Evolutionary conservation across 352 stramenopile species (phyloP).

Genomic region (Peronospora destructor): DNA sequence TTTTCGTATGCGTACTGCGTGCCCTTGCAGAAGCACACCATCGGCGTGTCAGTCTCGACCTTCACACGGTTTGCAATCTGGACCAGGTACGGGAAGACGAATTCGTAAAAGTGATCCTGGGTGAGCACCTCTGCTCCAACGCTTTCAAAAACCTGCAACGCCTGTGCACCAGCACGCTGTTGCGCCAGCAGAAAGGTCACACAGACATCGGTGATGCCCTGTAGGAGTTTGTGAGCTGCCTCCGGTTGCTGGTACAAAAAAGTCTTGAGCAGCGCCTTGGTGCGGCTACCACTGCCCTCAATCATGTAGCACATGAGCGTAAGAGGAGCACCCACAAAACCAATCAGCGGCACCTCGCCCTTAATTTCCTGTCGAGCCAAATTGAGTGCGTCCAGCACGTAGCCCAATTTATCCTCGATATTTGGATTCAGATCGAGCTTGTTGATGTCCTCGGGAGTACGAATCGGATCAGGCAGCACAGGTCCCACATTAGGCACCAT

Average conservation of each 20-base stretch:
- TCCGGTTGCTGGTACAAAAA: slow-evolving; percentile 93
- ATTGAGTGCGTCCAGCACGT: slow-evolving; percentile 93
- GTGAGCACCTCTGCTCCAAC: slow-evolving; percentile 93
- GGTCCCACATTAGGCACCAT: slow-evolving; percentile 94
- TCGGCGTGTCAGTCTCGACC: slow-evolving; percentile 53
- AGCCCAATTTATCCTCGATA: slow-evolving; percentile 90
- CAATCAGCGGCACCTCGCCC: slow-evolving; percentile 93
- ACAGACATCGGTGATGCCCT: slow-evolving; percentile 92
- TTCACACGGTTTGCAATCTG: slow-evolving; percentile 78
- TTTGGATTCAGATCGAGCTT: slow-evolving; percentile 86
- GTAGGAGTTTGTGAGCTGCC: slow-evolving; percentile 86
- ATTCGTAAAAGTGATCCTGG: slow-evolving; percentile 92
- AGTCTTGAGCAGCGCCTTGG: slow-evolving; percentile 90
- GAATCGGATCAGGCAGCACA: slow-evolving; percentile 67
- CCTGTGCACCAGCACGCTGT: slow-evolving; percentile 90
- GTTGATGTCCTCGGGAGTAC: slow-evolving; percentile 84
- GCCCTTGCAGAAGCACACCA: slow-evolving; percentile 84
- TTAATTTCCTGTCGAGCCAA: slow-evolving; percentile 89
- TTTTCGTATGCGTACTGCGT: slow-evolving; percentile 74
- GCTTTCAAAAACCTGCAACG: slow-evolving; percentile 96
- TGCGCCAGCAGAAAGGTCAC: slow-evolving; percentile 94
- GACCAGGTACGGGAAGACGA: slow-evolving; percentile 89
- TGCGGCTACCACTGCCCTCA: slow-evolving; percentile 93
- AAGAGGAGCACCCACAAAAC: slow-evolving; percentile 95
- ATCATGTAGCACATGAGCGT: slow-evolving; percentile 99